Evolutionary conservation across 306 rosid genomes (phyloP).

Genomic region (Mimosa bimucronata): DNA sequence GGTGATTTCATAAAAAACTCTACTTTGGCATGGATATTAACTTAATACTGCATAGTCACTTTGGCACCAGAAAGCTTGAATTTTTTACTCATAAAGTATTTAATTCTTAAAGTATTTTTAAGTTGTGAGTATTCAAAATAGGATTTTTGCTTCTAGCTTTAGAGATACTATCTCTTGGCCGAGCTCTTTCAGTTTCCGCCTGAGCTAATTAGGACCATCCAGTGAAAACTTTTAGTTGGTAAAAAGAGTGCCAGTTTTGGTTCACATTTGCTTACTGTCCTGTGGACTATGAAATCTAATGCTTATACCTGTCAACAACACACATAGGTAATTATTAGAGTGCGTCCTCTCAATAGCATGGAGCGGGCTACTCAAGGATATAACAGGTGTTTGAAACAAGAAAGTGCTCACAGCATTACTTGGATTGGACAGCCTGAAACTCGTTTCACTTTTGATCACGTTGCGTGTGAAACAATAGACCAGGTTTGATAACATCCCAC

Average conservation of each 20-base stretch:
- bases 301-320: constrained; percentile 31
- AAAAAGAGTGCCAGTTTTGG: not conserved
- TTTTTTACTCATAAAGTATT: not conserved
- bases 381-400: constrained; percentile 91
- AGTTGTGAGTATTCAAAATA: not conserved
- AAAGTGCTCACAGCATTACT: constrained; percentile 66
- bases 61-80: not conserved
- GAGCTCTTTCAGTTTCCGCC: not conserved
- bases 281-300: constrained; percentile 1
- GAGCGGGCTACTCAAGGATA: constrained; percentile 68
- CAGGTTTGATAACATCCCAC: constrained; percentile 61
- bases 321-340: constrained; percentile 81
- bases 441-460: constrained; percentile 93
- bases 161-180: not conserved
- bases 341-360: constrained; percentile 93
- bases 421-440: constrained; percentile 93
- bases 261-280: not conserved
- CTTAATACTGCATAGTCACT: not conserved
- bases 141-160: not conserved
- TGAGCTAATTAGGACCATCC: not conserved
- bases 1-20: not conserved
- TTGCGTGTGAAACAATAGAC: constrained; percentile 93
- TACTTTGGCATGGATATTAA: not conserved
- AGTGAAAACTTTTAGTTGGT: not conserved
- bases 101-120: not conserved